Conservation (phyloP, 257 asterid genomes). For the Plantago major region DNA sequence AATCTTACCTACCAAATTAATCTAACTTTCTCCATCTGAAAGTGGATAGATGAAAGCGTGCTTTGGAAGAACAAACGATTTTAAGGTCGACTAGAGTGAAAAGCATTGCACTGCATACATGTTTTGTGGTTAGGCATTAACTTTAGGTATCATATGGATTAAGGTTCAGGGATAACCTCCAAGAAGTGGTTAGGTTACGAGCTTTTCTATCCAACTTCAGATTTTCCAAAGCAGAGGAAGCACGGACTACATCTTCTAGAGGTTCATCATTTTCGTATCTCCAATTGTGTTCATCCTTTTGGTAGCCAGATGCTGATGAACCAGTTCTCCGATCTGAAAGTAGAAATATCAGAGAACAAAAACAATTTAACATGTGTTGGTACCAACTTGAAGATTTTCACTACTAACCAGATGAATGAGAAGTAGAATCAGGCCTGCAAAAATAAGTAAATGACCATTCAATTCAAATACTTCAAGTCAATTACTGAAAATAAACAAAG, state of each 20-base stretch:
- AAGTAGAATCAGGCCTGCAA: conserved; percentile 72
- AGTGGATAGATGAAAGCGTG: too few species aligned
- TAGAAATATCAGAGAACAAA: conserved; percentile 15
- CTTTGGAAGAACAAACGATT: too few species aligned
- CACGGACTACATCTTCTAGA: conserved; percentile 68
- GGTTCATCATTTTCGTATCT: conserved; percentile 76
- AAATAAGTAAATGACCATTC: too few species aligned
- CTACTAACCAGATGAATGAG: conserved; percentile 75
- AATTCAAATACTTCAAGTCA: too few species aligned
- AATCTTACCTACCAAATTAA: too few species aligned
- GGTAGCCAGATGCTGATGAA: conserved; percentile 74
- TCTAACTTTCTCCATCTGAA: too few species aligned
- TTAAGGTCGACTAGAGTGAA: too few species aligned
- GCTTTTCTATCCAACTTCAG: conserved; percentile 94
- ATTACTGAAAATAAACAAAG: too few species aligned
- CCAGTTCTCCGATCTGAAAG: conserved; percentile 81
- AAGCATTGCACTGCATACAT: too few species aligned
- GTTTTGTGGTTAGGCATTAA: too few species aligned
- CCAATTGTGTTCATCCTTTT: conserved; percentile 90
- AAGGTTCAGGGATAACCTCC: conserved; percentile 56
- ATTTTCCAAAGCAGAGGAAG: conserved; percentile 90
- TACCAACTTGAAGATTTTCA: too few species aligned
- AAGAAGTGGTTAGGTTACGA: conserved; percentile 69
- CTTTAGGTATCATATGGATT: too few species aligned
- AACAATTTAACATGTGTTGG: conserved; percentile 14